These are phyloP conservation scores for Aureobasidium uvarum DNA, from an alignment of 2,329 filamentous ascomycete species.

Conservation along the genomic window DNA sequence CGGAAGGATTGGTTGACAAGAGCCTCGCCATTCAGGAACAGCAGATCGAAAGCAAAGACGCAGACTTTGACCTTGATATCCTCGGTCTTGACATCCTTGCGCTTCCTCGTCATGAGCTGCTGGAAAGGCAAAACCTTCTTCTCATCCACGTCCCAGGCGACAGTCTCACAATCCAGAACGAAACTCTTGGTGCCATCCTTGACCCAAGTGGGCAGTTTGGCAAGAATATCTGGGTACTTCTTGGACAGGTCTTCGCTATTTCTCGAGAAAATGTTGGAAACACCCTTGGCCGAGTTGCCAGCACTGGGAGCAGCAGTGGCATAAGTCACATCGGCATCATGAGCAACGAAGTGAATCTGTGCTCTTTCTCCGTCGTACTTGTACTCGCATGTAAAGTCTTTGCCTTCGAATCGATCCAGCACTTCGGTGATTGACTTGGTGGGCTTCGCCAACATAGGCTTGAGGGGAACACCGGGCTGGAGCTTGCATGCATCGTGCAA, in stretches of 20 bases:
- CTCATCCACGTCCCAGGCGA: constrained; percentile 91
- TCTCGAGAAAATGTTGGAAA: constrained; percentile 91
- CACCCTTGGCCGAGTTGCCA: constrained; percentile 67
- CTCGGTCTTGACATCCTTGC: constrained; percentile 93
- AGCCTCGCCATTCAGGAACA: constrained; percentile 88
- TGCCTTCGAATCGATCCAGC: constrained; percentile 90
- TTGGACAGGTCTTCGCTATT: constrained; percentile 97
- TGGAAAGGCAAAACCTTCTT: constrained; percentile 98
- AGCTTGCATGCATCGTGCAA: constrained; percentile 84
- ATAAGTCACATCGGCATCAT: constrained; percentile 69
- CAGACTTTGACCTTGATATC: constrained; percentile 97
- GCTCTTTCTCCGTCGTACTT: constrained; percentile 98
- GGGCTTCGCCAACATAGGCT: constrained; percentile 97
- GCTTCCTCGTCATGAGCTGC: constrained; percentile 95
- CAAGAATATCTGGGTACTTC: constrained; percentile 95
- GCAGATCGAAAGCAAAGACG: constrained; percentile 91
- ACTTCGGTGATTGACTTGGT: constrained; percentile 99
- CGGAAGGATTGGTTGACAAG: constrained; percentile 84
- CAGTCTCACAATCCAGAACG: constrained; percentile 97
- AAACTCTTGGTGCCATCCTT: constrained; percentile 89
- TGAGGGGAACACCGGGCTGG: constrained; percentile 87
- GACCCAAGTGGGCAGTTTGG: constrained; percentile 84
- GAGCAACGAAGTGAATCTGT: constrained; percentile 96
- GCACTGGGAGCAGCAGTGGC: constrained; percentile 57
- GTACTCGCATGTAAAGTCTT: constrained; percentile 97